These are phyloP conservation scores for Dittrichia graveolens DNA, from an alignment of 129 eudicot species.

Conservation along the genomic window DNA sequence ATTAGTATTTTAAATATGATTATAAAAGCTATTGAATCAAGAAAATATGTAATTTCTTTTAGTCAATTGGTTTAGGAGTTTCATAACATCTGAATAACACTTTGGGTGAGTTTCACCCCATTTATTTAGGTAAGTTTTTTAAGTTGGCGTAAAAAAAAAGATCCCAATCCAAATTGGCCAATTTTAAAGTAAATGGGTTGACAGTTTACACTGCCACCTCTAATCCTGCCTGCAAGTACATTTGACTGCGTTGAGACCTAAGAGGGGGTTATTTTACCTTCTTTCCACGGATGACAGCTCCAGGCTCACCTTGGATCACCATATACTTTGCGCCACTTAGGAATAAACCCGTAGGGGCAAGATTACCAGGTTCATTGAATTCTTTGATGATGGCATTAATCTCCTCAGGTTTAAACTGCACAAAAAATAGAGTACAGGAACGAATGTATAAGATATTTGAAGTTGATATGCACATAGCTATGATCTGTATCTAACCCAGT, in stretches of 20 bases:
- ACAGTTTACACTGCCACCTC: background rate
- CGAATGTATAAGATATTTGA: background rate
- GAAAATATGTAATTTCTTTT: too few relatives aligned
- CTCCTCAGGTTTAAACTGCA: conserved; percentile 65
- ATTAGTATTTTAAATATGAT: too few relatives aligned
- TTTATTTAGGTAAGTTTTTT: background rate
- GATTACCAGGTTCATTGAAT: conserved; percentile 61
- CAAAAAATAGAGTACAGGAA: background rate
- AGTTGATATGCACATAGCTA: background rate
- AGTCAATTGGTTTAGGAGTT: too few relatives aligned
- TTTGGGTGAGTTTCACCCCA: too few relatives aligned
- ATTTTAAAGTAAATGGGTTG: background rate
- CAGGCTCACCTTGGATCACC: conserved; percentile 88
- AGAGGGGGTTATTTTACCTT: conserved; percentile 46
- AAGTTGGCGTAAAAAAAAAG: background rate
- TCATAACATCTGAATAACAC: too few relatives aligned
- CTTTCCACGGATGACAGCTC: conserved; percentile 86
- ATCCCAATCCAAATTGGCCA: background rate
- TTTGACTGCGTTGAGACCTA: background rate
- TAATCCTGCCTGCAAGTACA: too few relatives aligned
- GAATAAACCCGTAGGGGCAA: conserved; percentile 70
- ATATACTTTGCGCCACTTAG: conserved; percentile 71
- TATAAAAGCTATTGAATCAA: too few relatives aligned
- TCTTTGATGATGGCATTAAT: conserved; percentile 53
- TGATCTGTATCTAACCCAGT: too few relatives aligned